A percentile compares a stretch with the other conserved stretches of the same genome.
phyloP scores from a whole-genome alignment of 257 asterid genomes.

The Cynanchum wilfordii region DNA sequence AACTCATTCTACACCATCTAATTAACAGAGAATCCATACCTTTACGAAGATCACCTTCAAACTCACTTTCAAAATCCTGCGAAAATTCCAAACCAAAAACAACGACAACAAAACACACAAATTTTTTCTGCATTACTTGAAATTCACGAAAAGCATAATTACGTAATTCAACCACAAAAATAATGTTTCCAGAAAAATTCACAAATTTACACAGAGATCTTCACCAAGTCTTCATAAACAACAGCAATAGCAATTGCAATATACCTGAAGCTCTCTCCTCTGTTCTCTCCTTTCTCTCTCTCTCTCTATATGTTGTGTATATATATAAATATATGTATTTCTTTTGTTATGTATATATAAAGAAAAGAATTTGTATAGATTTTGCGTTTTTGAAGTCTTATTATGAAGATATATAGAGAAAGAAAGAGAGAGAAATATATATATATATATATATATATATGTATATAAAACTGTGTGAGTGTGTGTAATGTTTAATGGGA shows the following conservation, averaged over 20 bases:
- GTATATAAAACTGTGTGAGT: background rate
- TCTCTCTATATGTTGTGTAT: background rate
- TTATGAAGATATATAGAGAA: background rate
- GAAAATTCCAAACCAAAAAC: background rate
- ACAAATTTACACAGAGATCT: conserved; percentile 1
- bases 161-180: conserved; percentile 12
- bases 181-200: background rate
- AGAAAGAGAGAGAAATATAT: background rate
- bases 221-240: conserved; percentile 3
- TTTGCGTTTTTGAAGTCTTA: background rate
- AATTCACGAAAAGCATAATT: conserved; percentile 38
- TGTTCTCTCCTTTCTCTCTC: background rate
- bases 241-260: conserved; percentile 1
- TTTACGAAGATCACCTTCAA: conserved; percentile 44
- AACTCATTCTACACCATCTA: conserved; percentile 22
- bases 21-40: conserved; percentile 34
- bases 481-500: background rate
- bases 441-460: background rate
- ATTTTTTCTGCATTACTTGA: conserved; percentile 43
- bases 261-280: conserved; percentile 4
- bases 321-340: background rate
- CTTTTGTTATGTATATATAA: background rate
- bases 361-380: conserved; percentile 4
- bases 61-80: conserved; percentile 30
- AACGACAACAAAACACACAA: background rate